phyloP scores from a whole-genome alignment of 352 stramenopile species.

The Aphanomyces invadans region DNA sequence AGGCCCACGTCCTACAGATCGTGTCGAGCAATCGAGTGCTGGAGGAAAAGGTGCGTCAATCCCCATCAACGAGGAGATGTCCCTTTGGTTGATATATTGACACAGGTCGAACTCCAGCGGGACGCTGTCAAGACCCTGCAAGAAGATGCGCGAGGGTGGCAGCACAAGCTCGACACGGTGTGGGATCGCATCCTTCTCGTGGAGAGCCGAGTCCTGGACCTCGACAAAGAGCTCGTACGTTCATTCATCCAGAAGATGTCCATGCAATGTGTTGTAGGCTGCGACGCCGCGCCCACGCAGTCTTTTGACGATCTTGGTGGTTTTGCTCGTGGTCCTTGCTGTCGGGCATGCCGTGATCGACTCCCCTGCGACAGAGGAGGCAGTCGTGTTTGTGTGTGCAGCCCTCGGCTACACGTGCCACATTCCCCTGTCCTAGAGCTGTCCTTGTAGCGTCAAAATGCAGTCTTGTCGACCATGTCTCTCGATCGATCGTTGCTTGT shows the following conservation, averaged over 20 bases:
- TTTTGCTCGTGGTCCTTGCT: not conserved
- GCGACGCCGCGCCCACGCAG: not conserved
- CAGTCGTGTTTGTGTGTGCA: not conserved
- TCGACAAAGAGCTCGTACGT: constrained; percentile 35
- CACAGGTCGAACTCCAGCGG: constrained; percentile 37
- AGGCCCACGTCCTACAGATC: constrained; percentile 59
- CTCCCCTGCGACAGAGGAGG: too few relatives aligned
- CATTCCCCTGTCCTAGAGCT: constrained; percentile 7
- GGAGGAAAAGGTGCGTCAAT: constrained; percentile 43
- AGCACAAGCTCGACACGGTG: constrained; percentile 45
- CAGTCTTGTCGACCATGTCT: not conserved
- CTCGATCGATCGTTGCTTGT: not conserved
- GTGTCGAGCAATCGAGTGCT: constrained; percentile 54
- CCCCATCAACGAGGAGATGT: not conserved
- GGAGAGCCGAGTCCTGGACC: constrained; percentile 49
- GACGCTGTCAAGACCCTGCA: constrained; percentile 57
- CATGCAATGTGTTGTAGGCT: not conserved
- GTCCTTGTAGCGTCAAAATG: not conserved
- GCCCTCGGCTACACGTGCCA: constrained; percentile 10
- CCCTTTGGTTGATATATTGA: not conserved
- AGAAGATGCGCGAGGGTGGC: constrained; percentile 35
- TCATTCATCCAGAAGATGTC: constrained; percentile 8
- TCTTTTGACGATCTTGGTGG: not conserved
- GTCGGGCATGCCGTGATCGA: not conserved
- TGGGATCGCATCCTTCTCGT: constrained; percentile 48